These are phyloP conservation scores for Petunia axillaris DNA, from an alignment of 257 asterid genomes.

Conservation along the genomic window DNA sequence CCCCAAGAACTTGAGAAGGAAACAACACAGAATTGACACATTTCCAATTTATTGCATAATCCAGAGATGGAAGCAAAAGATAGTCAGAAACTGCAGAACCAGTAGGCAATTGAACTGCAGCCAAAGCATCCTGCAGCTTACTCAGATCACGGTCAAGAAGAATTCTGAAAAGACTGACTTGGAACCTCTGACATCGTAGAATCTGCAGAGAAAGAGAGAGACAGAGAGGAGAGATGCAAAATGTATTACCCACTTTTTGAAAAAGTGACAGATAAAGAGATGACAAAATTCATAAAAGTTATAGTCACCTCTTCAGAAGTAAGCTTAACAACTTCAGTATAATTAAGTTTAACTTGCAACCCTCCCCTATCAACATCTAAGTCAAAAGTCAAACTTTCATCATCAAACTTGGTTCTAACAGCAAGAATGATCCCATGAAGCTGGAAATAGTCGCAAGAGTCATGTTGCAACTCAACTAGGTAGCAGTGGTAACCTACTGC, in stretches of 20 bases:
- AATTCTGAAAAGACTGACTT: slow-evolving; percentile 49
- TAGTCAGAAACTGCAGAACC: slow-evolving; percentile 45
- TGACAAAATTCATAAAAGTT: not conserved
- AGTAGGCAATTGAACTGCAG: slow-evolving; percentile 16
- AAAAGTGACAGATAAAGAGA: not conserved
- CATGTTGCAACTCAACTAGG: slow-evolving; percentile 47
- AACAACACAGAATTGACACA: slow-evolving; percentile 43
- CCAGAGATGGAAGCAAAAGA: slow-evolving; percentile 65
- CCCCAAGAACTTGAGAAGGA: slow-evolving; percentile 18
- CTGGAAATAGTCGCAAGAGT: slow-evolving; percentile 41
- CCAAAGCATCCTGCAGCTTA: slow-evolving; percentile 39
- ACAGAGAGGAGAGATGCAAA: not conserved
- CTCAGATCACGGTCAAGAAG: slow-evolving; percentile 53
- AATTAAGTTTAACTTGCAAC: slow-evolving; percentile 35
- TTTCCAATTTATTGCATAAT: slow-evolving; percentile 54
- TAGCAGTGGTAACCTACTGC: slow-evolving; percentile 47
- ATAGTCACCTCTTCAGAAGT: slow-evolving; percentile 50
- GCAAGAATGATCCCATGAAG: slow-evolving; percentile 59
- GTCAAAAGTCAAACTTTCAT: slow-evolving; percentile 40
- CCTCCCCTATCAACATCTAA: slow-evolving; percentile 58
- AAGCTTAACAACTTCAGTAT: slow-evolving; percentile 39
- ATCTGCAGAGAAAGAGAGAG: slow-evolving; percentile 47
- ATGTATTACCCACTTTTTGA: not conserved
- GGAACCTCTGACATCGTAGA: slow-evolving; percentile 55
- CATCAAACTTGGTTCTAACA: slow-evolving; percentile 44